phyloP scores from a whole-genome alignment of 179 eudicot genomes.

The Heliamphora pulchella region DNA sequence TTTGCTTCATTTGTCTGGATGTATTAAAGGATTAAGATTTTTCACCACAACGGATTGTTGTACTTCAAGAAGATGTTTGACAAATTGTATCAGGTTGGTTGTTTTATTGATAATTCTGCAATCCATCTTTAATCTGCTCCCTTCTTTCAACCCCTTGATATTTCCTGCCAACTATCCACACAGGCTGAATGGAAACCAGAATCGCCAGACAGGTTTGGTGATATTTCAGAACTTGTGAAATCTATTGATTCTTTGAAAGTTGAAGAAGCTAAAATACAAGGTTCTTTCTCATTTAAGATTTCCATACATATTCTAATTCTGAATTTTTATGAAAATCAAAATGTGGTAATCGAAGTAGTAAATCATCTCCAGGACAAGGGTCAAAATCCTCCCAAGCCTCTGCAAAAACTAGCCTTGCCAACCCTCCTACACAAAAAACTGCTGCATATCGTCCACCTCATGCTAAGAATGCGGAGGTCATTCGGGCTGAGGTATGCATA shows the following conservation, averaged over 20 bases:
- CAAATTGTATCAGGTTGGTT: constrained; percentile 83
- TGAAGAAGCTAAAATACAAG: constrained; percentile 56
- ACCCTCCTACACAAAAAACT: constrained; percentile 56
- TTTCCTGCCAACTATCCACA: constrained; percentile 10
- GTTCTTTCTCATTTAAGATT: constrained; percentile 27
- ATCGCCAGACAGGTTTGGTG: constrained; percentile 70
- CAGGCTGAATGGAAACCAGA: constrained; percentile 99
- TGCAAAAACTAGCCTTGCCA: constrained; percentile 39
- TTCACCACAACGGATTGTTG: constrained; percentile 74
- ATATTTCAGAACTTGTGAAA: constrained; percentile 59
- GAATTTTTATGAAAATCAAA: background rate
- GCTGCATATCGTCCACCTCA: constrained; percentile 96
- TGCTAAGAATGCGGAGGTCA: constrained; percentile 73
- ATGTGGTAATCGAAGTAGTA: background rate
- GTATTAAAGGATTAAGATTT: constrained; percentile 69
- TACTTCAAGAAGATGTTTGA: constrained; percentile 78
- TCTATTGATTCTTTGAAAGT: constrained; percentile 62
- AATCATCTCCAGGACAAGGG: constrained; percentile 45
- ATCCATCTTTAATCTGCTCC: background rate
- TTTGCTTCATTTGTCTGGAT: background rate
- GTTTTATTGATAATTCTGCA: constrained; percentile 6
- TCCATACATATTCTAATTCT: background rate
- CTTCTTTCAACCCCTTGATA: constrained; percentile 13
- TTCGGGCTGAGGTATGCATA: constrained; percentile 67
- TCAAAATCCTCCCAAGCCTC: constrained; percentile 51